A percentile compares a stretch with the other conserved stretches of the same genome.
Conservation (phyloP, 1,284 basidiomycete species). For the Leucoagaricus sp. region DNA sequence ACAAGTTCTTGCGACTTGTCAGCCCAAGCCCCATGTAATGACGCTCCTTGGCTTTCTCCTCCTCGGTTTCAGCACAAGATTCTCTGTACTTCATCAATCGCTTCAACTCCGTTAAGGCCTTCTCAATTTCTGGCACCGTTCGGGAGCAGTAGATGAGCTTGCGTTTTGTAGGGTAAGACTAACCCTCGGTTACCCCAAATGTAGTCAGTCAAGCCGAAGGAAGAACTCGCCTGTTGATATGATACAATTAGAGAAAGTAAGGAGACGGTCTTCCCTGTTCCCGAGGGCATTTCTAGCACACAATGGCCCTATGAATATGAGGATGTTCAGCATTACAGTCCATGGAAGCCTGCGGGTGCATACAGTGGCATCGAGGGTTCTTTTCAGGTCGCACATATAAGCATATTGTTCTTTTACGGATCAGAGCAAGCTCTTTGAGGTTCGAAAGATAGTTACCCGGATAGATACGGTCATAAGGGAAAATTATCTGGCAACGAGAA, state of each 20-base stretch:
- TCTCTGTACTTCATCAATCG: conserved; percentile 91
- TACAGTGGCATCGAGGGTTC: conserved; percentile 91
- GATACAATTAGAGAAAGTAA: conserved; percentile 95
- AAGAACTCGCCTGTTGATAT: conserved; percentile 82
- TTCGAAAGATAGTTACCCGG: conserved; percentile 51
- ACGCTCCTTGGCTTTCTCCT: conserved; percentile 78
- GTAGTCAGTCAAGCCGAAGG: background rate
- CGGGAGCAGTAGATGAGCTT: conserved; percentile 99
- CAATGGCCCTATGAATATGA: conserved; percentile 81
- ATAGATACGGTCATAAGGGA: conserved; percentile 91
- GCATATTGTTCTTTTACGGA: conserved; percentile 85
- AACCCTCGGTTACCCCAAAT: conserved; percentile 1
- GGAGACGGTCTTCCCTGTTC: conserved; percentile 98
- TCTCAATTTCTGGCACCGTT: conserved; percentile 99
- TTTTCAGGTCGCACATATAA: conserved; percentile 98
- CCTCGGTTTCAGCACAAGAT: conserved; percentile 67
- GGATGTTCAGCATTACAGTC: conserved; percentile 2
- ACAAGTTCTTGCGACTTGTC: conserved; percentile 96
- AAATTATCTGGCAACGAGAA: conserved; percentile 67
- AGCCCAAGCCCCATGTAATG: conserved; percentile 90
- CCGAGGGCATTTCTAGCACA: conserved; percentile 99
- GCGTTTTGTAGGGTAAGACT: conserved; percentile 91
- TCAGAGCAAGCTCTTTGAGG: background rate
- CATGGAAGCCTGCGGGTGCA: background rate
- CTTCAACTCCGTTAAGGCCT: conserved; percentile 95